These are phyloP conservation scores for Cyberlindnera euphorbiae DNA, from an alignment of 805 yeast genomes.

Conservation along the genomic window DNA sequence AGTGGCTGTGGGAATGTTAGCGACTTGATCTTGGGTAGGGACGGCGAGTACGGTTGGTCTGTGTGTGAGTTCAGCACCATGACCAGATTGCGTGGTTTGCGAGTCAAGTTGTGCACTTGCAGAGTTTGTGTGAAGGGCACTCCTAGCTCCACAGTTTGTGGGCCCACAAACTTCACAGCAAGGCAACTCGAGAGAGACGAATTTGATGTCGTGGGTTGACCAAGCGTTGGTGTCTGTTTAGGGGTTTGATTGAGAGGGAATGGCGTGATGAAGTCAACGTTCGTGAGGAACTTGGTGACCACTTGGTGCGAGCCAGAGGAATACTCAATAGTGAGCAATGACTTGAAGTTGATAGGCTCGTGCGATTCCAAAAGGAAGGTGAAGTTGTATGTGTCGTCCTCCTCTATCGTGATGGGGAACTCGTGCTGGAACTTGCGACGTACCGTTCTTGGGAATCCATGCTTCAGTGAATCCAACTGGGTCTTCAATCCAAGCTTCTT, in stretches of 20 bases:
- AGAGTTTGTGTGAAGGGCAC: conserved; percentile 57
- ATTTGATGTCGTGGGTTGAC: no score
- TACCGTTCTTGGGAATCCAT: conserved; percentile 24
- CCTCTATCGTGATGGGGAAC: conserved; percentile 25
- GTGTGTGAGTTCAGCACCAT: conserved; percentile 30
- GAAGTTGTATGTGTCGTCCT: conserved; percentile 26
- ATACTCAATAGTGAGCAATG: conserved; percentile 24
- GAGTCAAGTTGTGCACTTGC: conserved; percentile 58
- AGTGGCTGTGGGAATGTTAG: conserved; percentile 21
- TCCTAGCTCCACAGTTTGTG: conserved; percentile 56
- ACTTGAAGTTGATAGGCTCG: conserved; percentile 20
- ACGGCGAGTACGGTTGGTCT: conserved; percentile 19
- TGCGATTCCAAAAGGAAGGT: conserved; percentile 24
- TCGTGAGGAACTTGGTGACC: conserved; percentile 19
- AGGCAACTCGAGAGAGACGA: conserved; percentile 30
- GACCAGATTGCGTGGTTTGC: conserved; percentile 46
- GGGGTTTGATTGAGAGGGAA: conserved; percentile 1
- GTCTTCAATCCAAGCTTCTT: conserved; percentile 17
- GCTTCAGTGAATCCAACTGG: conserved; percentile 9
- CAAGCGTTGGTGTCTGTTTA: no score
- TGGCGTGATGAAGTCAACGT: conserved; percentile 13
- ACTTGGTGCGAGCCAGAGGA: conserved; percentile 23
- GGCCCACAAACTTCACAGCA: conserved; percentile 56
- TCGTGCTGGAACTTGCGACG: conserved; percentile 10
- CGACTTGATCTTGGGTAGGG: conserved; percentile 24